Percentiles rank a stretch among this genome's conserved stretches.
These are phyloP conservation scores for Aspergillus arachidicola DNA, from an alignment of 2,329 filamentous ascomycete species.

Conservation along the genomic window DNA sequence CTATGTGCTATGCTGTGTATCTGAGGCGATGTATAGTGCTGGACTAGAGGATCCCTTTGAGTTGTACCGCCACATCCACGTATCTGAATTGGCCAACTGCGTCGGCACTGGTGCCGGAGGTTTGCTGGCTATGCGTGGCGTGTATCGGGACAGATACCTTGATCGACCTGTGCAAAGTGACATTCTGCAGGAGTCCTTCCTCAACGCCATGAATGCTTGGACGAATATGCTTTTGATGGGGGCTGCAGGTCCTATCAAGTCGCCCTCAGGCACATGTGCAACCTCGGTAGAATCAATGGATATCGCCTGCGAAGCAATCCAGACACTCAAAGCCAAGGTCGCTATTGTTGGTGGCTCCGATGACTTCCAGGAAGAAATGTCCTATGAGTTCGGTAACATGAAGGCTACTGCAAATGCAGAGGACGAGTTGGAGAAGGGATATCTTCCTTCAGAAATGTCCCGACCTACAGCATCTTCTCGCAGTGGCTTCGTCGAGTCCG, in stretches of 20 bases:
- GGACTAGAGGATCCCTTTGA: conserved; percentile 99
- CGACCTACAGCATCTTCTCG: conserved; percentile 94
- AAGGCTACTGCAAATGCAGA: conserved; percentile 98
- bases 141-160: conserved; percentile 97
- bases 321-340: conserved; percentile 95
- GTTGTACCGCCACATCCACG: conserved; percentile 99
- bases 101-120: conserved; percentile 98
- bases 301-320: conserved; percentile 96
- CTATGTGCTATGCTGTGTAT: conserved; percentile 90
- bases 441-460: conserved; percentile 97
- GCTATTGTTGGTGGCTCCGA: conserved; percentile 99
- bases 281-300: conserved; percentile 97
- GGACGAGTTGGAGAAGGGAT: conserved; percentile 91
- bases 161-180: conserved; percentile 98
- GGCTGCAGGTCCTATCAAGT: conserved; percentile 97
- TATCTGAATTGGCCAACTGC: conserved; percentile 97
- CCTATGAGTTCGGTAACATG: conserved; percentile 99
- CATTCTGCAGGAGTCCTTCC: conserved; percentile 98
- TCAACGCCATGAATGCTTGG: conserved; percentile 99
- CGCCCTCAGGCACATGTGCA: conserved; percentile 94
- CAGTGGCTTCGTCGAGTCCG: conserved; percentile 99
- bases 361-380: conserved; percentile 98
- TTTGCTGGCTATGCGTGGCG: conserved; percentile 84
- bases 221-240: conserved; percentile 98
- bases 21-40: conserved; percentile 83